A percentile compares a stretch with the other conserved stretches of the same genome.
These are phyloP conservation scores for Brasilioporus rufonigricans DNA, from an alignment of 768 basidiomycete genomes.

Conservation along the genomic window DNA sequence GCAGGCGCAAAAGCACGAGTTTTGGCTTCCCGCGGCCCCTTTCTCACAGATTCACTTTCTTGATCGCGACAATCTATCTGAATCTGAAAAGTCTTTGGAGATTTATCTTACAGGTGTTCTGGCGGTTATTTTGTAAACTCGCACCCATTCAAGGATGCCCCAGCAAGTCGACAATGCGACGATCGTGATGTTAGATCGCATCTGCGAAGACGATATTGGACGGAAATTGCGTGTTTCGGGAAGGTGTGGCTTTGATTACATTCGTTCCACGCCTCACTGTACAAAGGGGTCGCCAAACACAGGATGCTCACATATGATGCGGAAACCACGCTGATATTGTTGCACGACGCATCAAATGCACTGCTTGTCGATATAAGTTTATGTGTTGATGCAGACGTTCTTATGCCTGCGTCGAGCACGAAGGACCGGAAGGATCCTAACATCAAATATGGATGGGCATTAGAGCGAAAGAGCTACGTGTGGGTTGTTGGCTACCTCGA, in stretches of 20 bases:
- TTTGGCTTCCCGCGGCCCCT: background rate
- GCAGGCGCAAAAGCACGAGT: background rate
- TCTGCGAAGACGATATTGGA: constrained; percentile 40
- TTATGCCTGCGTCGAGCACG: constrained; percentile 13
- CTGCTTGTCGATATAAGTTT: constrained; percentile 58
- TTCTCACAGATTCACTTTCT: constrained; percentile 1
- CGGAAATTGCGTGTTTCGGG: constrained; percentile 60
- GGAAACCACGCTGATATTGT: constrained; percentile 41
- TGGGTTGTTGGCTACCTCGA: constrained; percentile 63
- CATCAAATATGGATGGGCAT: constrained; percentile 42
- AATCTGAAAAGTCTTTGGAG: constrained; percentile 2
- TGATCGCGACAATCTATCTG: background rate
- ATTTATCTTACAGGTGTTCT: background rate
- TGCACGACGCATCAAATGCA: constrained; percentile 49
- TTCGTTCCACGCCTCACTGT: constrained; percentile 14
- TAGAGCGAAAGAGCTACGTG: constrained; percentile 49
- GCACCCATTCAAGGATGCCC: constrained; percentile 36
- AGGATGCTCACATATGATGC: constrained; percentile 62
- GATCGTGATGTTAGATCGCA: constrained; percentile 41
- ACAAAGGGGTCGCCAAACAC: constrained; percentile 9
- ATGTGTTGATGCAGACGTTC: constrained; percentile 39
- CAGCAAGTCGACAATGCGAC: constrained; percentile 48
- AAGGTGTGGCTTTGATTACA: constrained; percentile 40
- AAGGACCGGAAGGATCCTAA: constrained; percentile 7
- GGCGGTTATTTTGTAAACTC: background rate